A percentile compares a stretch with the other conserved stretches of the same genome.
Evolutionary conservation across 352 stramenopile genomes (phyloP).

Genomic region (Phytopythium ostracodes): DNA sequence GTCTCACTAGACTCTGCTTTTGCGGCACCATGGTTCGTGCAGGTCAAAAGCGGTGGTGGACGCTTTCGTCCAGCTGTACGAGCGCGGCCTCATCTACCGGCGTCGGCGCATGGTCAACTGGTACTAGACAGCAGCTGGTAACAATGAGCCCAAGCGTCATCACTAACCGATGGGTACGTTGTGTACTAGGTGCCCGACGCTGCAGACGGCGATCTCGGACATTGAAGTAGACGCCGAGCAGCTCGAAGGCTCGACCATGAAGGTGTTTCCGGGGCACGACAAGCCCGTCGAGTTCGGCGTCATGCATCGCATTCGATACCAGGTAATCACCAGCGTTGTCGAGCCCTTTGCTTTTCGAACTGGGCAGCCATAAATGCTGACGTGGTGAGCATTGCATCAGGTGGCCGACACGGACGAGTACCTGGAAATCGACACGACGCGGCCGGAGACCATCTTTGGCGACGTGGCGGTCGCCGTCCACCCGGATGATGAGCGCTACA

Average conservation of each 20-base stretch:
- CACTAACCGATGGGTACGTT: neutral
- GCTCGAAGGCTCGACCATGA: slow-evolving; percentile 87
- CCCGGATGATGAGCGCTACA: slow-evolving; percentile 94
- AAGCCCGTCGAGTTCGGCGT: slow-evolving; percentile 80
- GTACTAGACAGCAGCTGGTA: slow-evolving; percentile 33
- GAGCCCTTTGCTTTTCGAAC: neutral
- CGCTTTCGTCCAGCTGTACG: slow-evolving; percentile 89
- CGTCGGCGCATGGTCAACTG: slow-evolving; percentile 98
- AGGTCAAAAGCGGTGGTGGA: slow-evolving; percentile 51
- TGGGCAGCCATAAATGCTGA: neutral
- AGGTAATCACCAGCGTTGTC: slow-evolving; percentile 15
- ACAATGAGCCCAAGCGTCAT: neutral
- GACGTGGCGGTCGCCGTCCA: slow-evolving; percentile 98
- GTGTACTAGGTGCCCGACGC: slow-evolving; percentile 59
- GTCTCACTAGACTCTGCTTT: neutral
- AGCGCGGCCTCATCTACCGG: slow-evolving; percentile 96
- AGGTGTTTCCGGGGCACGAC: slow-evolving; percentile 63
- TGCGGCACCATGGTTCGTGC: neutral
- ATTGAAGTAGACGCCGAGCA: slow-evolving; percentile 98
- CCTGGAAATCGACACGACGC: slow-evolving; percentile 96
- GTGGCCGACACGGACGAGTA: slow-evolving; percentile 54
- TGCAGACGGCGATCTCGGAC: slow-evolving; percentile 95
- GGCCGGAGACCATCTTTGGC: slow-evolving; percentile 98
- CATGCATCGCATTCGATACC: slow-evolving; percentile 81
- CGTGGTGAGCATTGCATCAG: slow-evolving; percentile 4